A percentile compares a stretch with the other conserved stretches of the same genome.
These are phyloP conservation scores for Phylloboletellus chloephorus DNA, from an alignment of 1,284 basidiomycete species.

Conservation along the genomic window DNA sequence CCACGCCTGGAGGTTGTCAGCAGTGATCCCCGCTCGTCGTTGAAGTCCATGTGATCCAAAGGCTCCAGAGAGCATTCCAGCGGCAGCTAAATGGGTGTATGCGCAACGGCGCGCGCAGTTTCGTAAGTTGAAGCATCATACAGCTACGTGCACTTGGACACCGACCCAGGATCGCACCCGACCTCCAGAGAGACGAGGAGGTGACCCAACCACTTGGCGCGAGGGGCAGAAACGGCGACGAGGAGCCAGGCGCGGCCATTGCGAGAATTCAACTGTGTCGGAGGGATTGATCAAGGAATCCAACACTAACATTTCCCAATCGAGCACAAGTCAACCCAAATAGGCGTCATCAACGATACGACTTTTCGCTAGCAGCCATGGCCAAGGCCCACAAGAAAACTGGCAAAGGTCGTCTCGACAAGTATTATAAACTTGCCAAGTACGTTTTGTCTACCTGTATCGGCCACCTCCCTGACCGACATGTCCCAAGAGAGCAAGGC, in stretches of 20 bases:
- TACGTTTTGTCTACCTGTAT: slow-evolving; percentile 34
- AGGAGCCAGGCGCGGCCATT: slow-evolving; percentile 18
- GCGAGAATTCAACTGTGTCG: slow-evolving; percentile 6
- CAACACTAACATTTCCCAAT: not conserved
- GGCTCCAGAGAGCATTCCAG: slow-evolving; percentile 61
- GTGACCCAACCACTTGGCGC: slow-evolving; percentile 10
- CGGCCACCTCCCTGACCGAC: slow-evolving; percentile 7
- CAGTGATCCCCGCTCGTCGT: slow-evolving; percentile 42
- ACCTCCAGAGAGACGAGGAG: slow-evolving; percentile 37
- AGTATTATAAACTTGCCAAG: slow-evolving; percentile 94
- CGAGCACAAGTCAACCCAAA: slow-evolving; percentile 11
- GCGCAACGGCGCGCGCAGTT: too few relatives aligned
- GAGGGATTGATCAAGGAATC: not conserved
- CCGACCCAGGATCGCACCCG: slow-evolving; percentile 30
- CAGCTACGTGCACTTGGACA: not conserved
- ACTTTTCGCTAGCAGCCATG: slow-evolving; percentile 39
- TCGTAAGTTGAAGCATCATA: slow-evolving; percentile 1
- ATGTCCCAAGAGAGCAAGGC: slow-evolving; percentile 79
- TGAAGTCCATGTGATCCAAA: slow-evolving; percentile 67
- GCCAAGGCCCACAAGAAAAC: slow-evolving; percentile 83
- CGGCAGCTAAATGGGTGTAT: slow-evolving; percentile 37
- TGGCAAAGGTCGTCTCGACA: slow-evolving; percentile 93
- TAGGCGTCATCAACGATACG: slow-evolving; percentile 17
- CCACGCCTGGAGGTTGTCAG: slow-evolving; percentile 56
- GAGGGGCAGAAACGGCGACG: slow-evolving; percentile 29